A percentile compares a stretch with the other conserved stretches of the same genome.
These are phyloP conservation scores for Phlyctochytrium planicorne DNA, from an alignment of 192 early-diverging fungal genomes.

Conservation along the genomic window DNA sequence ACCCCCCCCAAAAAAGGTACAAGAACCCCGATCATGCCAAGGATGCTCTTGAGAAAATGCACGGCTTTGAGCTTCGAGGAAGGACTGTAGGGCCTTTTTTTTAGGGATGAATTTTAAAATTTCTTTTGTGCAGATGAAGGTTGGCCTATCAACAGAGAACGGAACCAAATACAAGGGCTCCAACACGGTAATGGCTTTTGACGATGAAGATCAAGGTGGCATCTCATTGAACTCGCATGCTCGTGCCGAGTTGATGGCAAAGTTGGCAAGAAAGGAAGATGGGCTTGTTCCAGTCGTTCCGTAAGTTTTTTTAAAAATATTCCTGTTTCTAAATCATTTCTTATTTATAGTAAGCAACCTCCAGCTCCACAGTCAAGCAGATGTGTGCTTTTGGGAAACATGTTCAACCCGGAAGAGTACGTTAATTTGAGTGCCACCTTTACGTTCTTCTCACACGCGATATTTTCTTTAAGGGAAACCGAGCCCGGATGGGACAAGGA, in stretches of 20 bases:
- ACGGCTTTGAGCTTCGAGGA: slow-evolving; percentile 80
- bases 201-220: slow-evolving; percentile 57
- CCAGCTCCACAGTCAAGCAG: slow-evolving; percentile 48
- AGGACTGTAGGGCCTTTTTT: slow-evolving; percentile 33
- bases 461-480: slow-evolving; percentile 51
- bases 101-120: not conserved
- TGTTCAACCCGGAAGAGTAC: slow-evolving; percentile 85
- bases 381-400: slow-evolving; percentile 76
- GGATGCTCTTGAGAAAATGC: slow-evolving; percentile 76
- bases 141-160: slow-evolving; percentile 73
- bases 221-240: slow-evolving; percentile 68
- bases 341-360: slow-evolving; percentile 29
- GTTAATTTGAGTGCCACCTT: no score
- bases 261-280: slow-evolving; percentile 57
- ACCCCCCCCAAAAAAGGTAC: slow-evolving; percentile 41
- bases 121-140: slow-evolving; percentile 77
- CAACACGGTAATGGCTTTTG: slow-evolving; percentile 10
- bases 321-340: slow-evolving; percentile 14
- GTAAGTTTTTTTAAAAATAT: slow-evolving; percentile 24
- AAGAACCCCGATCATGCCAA: slow-evolving; percentile 69
- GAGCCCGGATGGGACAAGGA: slow-evolving; percentile 82
- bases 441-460: slow-evolving; percentile 34
- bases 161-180: slow-evolving; percentile 1
- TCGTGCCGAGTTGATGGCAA: slow-evolving; percentile 78
- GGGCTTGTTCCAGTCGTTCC: slow-evolving; percentile 22